Conservation (phyloP, 441 rosid species). For the Mallotus japonicus region DNA sequence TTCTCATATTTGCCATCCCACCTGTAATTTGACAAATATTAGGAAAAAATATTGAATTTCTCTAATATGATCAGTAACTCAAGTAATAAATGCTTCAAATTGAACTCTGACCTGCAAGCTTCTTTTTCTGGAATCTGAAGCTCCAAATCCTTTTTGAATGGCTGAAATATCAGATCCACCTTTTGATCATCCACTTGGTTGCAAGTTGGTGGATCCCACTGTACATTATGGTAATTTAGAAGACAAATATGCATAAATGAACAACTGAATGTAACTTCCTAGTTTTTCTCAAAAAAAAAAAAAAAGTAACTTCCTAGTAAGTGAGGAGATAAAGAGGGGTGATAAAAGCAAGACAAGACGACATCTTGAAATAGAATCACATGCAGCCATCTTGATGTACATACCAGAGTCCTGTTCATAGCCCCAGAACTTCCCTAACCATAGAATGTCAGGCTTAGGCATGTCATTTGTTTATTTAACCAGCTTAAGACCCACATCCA, state of each 20-base stretch:
- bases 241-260: background rate
- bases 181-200: constrained; percentile 57
- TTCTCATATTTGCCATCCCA: constrained; percentile 81
- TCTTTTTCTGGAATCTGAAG: constrained; percentile 68
- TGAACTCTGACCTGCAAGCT: constrained; percentile 47
- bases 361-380: too few relatives aligned
- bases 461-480: too few relatives aligned
- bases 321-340: background rate
- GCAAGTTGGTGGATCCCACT: constrained; percentile 78
- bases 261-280: background rate
- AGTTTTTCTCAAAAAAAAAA: too few relatives aligned
- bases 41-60: background rate
- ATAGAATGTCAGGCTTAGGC: too few relatives aligned
- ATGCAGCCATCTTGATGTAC: too few relatives aligned
- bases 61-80: background rate
- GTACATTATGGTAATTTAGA: constrained; percentile 5
- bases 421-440: too few relatives aligned
- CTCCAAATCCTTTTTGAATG: constrained; percentile 56
- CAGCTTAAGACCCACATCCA: too few relatives aligned
- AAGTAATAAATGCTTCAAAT: background rate
- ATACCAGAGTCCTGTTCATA: too few relatives aligned
- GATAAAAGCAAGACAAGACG: background rate
- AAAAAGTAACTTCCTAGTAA: background rate
- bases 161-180: constrained; percentile 54
- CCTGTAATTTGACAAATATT: constrained; percentile 35